These are phyloP conservation scores for Phaeolepiota aurea DNA, from an alignment of 768 basidiomycete genomes.

Conservation along the genomic window DNA sequence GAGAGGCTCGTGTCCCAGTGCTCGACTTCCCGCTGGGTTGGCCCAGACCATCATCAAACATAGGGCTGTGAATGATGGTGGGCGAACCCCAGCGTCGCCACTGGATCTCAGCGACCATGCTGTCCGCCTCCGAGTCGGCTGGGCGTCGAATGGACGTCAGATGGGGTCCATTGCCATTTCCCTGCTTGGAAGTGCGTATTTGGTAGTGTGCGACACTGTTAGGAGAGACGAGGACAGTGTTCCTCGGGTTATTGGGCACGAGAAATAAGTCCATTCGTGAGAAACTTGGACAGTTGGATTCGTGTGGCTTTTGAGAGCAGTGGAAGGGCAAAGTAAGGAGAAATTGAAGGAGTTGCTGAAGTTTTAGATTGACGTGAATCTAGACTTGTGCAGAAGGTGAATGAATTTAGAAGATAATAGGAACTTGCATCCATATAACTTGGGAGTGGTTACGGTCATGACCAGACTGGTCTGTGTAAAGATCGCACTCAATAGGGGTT, in stretches of 20 bases:
- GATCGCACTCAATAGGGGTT: too few relatives aligned
- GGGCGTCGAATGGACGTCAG: conserved; percentile 34
- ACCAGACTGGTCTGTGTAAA: background rate
- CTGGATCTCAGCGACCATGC: conserved; percentile 40
- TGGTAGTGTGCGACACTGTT: conserved; percentile 44
- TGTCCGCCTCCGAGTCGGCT: conserved; percentile 25
- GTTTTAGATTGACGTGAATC: background rate
- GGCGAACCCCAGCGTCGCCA: conserved; percentile 34
- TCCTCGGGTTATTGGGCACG: conserved; percentile 39
- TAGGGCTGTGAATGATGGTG: conserved; percentile 31
- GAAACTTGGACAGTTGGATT: too few relatives aligned
- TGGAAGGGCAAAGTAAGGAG: background rate
- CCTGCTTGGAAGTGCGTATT: conserved; percentile 29
- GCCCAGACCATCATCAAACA: conserved; percentile 24
- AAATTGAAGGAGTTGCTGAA: background rate
- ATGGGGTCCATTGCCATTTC: conserved; percentile 16
- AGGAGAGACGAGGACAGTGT: conserved; percentile 38
- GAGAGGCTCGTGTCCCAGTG: conserved; percentile 22
- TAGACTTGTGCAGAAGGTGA: background rate
- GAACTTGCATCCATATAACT: background rate
- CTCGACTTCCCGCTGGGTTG: conserved; percentile 17
- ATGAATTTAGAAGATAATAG: background rate
- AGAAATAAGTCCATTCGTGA: conserved; percentile 44
- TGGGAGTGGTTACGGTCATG: background rate
- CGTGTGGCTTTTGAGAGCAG: background rate